Base-by-base conservation (phyloP, 306 rosid genomes). In the Abrus pulchellus region DNA sequence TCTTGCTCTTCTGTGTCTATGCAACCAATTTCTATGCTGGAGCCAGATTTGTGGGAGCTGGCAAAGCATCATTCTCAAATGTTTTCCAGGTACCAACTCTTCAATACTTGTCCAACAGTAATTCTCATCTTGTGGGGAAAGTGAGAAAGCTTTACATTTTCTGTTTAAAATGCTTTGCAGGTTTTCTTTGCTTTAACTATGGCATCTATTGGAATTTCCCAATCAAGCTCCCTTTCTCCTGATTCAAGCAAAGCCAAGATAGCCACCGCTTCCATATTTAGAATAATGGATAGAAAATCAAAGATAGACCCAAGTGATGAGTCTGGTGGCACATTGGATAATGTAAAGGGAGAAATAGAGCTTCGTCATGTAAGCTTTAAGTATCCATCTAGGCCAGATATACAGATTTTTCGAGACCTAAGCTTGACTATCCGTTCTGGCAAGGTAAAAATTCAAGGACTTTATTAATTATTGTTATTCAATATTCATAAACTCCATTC, bases 141-240 rank as follows among this genome's bases (percentile, higher is more conserved):
- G 10, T 56, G 27, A n/a, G 62, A 50, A 43, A 13, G 74, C 4
- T 29, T 56, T 1, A 20, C 33, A 79, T 48, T 62, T 60, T 12
- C 12, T 79, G 14, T 45, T 27, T 4, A 66, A 48, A 49, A 36
- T 77, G 60, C 45, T 32, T 63, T 83, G 85, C 80, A 93, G 97
- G 97, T 90, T 34, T 85, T 86, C 85, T 85, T 90, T 76, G 94
- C 97, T 78, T 87, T 93, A 85, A 90, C 92, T 10, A 86, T 90
- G 92, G 87, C 97, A 50, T 91, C 95, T 27, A 20, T 86, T 3
- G 96, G 88, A 38, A 79, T 93, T 55, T 88, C 94, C 79, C 91
- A 91, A 5, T 65, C 91, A 48, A 86, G 97, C 84, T 82, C 90
- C 1, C 45, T 91, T 38, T 82, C 85, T 47, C 87, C 87, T n/a